phyloP scores from a whole-genome alignment of 257 asterid genomes.

The Petunia secreta region DNA sequence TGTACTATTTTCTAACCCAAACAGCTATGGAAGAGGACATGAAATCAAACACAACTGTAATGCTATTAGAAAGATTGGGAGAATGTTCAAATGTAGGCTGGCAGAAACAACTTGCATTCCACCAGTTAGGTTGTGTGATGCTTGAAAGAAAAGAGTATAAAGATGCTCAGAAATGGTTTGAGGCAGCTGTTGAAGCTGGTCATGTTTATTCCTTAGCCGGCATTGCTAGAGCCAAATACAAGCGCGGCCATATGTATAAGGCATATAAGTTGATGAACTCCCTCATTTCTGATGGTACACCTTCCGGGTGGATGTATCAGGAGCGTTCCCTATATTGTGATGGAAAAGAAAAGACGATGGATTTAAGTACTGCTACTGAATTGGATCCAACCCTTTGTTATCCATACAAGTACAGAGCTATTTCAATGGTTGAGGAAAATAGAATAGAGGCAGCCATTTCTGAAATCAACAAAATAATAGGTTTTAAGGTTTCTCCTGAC shows the following conservation, averaged over 20 bases:
- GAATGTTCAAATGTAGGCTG: slow-evolving; percentile 69
- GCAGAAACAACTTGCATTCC: slow-evolving; percentile 81
- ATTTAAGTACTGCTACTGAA: slow-evolving; percentile 74
- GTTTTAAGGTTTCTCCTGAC: slow-evolving; percentile 86
- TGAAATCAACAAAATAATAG: slow-evolving; percentile 73
- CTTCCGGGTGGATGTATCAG: slow-evolving; percentile 97
- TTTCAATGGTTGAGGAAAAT: slow-evolving; percentile 62
- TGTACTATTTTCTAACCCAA: slow-evolving; percentile 75
- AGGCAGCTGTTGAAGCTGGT: slow-evolving; percentile 67
- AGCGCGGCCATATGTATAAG: slow-evolving; percentile 82
- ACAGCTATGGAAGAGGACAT: slow-evolving; percentile 80
- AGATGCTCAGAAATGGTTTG: slow-evolving; percentile 89
- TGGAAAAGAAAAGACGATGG: slow-evolving; percentile 75
- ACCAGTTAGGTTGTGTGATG: slow-evolving; percentile 94
- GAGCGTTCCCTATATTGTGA: slow-evolving; percentile 78
- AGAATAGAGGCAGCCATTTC: slow-evolving; percentile 63
- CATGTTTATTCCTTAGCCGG: slow-evolving; percentile 85
- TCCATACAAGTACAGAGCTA: slow-evolving; percentile 84
- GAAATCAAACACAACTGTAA: slow-evolving; percentile 75
- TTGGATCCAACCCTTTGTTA: slow-evolving; percentile 88
- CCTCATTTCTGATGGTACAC: slow-evolving; percentile 62
- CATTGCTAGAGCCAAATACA: slow-evolving; percentile 73
- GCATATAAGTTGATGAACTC: slow-evolving; percentile 81
- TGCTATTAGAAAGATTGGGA: slow-evolving; percentile 81
- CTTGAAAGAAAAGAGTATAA: slow-evolving; percentile 79